Base-by-base conservation (phyloP, 2,329 filamentous ascomycete genomes). In the Diaporthe velutina region DNA sequence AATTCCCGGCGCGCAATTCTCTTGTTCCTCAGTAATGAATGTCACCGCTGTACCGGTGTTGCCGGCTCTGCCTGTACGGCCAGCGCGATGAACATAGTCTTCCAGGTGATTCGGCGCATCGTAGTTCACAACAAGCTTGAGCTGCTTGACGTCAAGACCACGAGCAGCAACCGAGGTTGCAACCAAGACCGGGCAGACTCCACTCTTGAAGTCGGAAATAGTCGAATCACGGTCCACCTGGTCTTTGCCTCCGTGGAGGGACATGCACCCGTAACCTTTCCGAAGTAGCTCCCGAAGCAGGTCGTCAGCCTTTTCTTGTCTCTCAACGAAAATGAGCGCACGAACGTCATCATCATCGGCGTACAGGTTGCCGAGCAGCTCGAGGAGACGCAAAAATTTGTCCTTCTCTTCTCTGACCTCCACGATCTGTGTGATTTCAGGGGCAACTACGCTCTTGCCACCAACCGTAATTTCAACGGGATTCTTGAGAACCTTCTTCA, bases 91-190 rank as follows among this genome's bases (percentile, higher is more conserved):
- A 54, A 98, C 96, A 80, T 98, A 98, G 81, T 98, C 97, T 84
- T 99, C 97, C 76, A 98, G 85, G 84, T 98, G 96, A 80, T 98
- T 98, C 0, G 96, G 96, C 0, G 93, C 94, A 81, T 98, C 96
- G 82, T 95, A 98, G 84, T 98, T 98, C 85, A 99, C 93, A 71
- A 99, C 97, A 42, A 98, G 89, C 83, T 97, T 98, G 45, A 99
- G 88, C 82, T 98, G 95, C 84, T 98, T 98, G 58, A 99, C 96
- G 82, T 99, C 97, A 54, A 99, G 88, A 76, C 97, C 97, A 83
- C 97, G 94, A 68, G 97, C 97, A 52, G 97, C 97, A 74, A 99
- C 95, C 15, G 96, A 98, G 0, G 97, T 99, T 15, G 97, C 97
- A 80, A 98, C 93, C 81, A 99, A 88, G 73, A 99, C 93, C 0